Evolutionary conservation across 2,329 filamentous ascomycete genomes (phyloP), one percentile per base, ranked within the genome.

Genomic region (Aspergillus sp.): DNA sequence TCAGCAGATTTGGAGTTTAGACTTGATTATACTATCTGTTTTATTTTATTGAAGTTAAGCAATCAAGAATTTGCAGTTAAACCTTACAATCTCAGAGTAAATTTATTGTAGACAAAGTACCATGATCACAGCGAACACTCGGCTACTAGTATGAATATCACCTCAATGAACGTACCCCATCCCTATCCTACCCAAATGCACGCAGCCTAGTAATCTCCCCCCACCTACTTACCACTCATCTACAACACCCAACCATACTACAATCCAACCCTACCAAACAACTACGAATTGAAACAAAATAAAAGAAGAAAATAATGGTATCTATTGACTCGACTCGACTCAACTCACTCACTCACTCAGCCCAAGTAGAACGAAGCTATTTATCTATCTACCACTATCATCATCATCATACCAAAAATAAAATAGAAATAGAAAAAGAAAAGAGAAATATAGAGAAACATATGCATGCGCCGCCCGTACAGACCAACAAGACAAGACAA

Each of bases 391-490:
- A 53, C 50, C 38, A 52, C 49, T 15, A 52, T 23, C 17, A n/a
- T 17, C 21, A 27, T 50, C 48, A 51, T 15, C 27, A 30, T 30
- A 30, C 10, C 27, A 30, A 11, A 11, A 7, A 50, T 8, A 8
- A 19, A 8, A 32, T n/a, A n/a, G n/a, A n/a, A n/a, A n/a, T 17
- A 8, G 6, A 3, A 32, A 17, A 23, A 36, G 10, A 19, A 44
- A n/a, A 36, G 25, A 55, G n/a, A 48, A 21, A 44, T 23, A 27
- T 5, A 23, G n/a, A 39, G 55, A 44, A 39, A 55, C 52, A 48
- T 39, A 41, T 17, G 52, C 54, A 65, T 64, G 63, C 64, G 63
- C 64, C 64, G 41, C 59, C 57, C 60, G 56, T 60, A 66, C 58
- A 58, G 23, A 57, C 41, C 41, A 62, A 60, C 36, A 49, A 39